These are phyloP conservation scores for Leccinellum rugosiceps DNA, from an alignment of 768 basidiomycete genomes.

Conservation along the genomic window DNA sequence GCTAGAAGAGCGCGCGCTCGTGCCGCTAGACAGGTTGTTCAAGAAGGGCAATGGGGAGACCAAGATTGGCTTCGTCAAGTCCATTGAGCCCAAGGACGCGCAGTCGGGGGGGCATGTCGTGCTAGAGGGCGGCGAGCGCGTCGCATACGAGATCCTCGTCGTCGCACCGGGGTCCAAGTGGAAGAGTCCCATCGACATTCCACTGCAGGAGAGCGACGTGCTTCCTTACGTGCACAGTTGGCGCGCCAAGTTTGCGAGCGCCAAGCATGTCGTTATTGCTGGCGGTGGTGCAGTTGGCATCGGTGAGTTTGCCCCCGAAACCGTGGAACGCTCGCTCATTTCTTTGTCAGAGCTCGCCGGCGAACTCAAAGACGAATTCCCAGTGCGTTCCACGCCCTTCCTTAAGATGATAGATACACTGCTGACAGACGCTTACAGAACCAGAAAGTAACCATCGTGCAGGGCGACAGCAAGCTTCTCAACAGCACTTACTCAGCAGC, in stretches of 20 bases:
- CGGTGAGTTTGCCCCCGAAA: slow-evolving; percentile 30
- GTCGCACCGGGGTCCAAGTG: slow-evolving; percentile 58
- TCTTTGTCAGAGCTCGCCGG: slow-evolving; percentile 38
- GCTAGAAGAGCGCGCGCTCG: slow-evolving; percentile 43
- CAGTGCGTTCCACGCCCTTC: slow-evolving; percentile 27
- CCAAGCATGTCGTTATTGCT: slow-evolving; percentile 45
- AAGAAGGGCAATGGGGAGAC: slow-evolving; percentile 42
- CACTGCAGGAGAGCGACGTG: slow-evolving; percentile 30
- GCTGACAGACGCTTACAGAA: slow-evolving; percentile 20
- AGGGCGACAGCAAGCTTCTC: slow-evolving; percentile 49
- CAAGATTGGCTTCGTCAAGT: slow-evolving; percentile 33
- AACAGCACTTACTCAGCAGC: slow-evolving; percentile 53
- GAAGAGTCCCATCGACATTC: slow-evolving; percentile 48
- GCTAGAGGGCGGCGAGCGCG: slow-evolving; percentile 45
- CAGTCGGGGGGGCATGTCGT: slow-evolving; percentile 45
- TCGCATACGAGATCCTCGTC: slow-evolving; percentile 56
- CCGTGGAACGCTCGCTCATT: not conserved
- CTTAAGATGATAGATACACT: not conserved
- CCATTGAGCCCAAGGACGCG: slow-evolving; percentile 36
- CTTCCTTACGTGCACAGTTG: slow-evolving; percentile 30
- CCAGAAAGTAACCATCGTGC: slow-evolving; percentile 60
- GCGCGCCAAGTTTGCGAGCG: slow-evolving; percentile 32
- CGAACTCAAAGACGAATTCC: slow-evolving; percentile 42
- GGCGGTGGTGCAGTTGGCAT: slow-evolving; percentile 58
- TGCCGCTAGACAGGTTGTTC: slow-evolving; percentile 53